Base-by-base conservation (phyloP, 2,329 filamentous ascomycete species). In the Aspergillus fructus region DNA sequence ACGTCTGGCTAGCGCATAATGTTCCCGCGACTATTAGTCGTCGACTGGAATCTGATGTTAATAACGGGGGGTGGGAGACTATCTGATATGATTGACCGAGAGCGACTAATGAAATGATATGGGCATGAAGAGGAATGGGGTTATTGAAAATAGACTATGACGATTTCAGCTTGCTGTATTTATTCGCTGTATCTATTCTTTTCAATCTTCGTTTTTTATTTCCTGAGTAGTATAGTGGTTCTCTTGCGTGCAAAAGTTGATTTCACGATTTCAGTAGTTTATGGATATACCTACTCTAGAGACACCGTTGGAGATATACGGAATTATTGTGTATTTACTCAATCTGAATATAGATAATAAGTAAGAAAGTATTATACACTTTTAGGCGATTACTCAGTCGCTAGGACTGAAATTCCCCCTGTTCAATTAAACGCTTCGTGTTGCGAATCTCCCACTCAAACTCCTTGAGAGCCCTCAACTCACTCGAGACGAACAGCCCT, bases 51-150 rank as follows among this genome's bases (percentile, higher is more conserved):
- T 89, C 91, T 13, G 94, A 99, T 73, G 91, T 97, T 45, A 99
- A 99, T 71, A 97, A 91, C 67, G 94, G 94, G 0, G 94, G 94
- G 0, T 99, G 94, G 94, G 94, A 99, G 78, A 97, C 73, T 56
- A 73, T 77, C 19, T 77, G 66, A 69, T 27, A 12, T 17, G 23
- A 13, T 45, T 30, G 8, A 30, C 27, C 8, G 27, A 4, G 27
- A 30, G 27, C 27, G 27, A 30, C 9, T 37, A 37, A 13, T 37
- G 34, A 37, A 37, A n/a, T 37, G 5, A 37, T 37, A 37, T 37
- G 34, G 34, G 34, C 15, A 37, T 37, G 34, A 37, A 37, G 34
- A 37, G 34, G 13, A n/a, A 37, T 37, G 34, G 15, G 5, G n/a
- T 37, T 37, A 37, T 37, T 37, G 34, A 37, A 37, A 37, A 37